These are phyloP conservation scores for Penicillium cataractarum DNA, from an alignment of 495 filamentous ascomycete species.

Conservation along the genomic window DNA sequence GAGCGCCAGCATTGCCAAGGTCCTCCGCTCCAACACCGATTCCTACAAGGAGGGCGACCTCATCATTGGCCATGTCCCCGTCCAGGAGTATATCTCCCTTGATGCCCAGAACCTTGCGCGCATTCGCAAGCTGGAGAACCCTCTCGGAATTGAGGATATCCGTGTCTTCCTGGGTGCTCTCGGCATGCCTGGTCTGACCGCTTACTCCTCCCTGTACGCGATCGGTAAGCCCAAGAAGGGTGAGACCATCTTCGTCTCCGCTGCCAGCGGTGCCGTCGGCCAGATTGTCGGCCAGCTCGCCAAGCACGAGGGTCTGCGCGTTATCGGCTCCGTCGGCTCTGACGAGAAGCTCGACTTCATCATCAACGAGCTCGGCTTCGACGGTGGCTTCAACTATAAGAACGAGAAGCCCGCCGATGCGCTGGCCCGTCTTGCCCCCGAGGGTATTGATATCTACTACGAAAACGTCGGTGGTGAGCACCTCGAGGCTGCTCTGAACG, in stretches of 20 bases:
- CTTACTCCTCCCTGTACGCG: conserved; percentile 77
- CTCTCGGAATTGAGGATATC: conserved; percentile 48
- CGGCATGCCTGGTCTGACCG: conserved; percentile 88
- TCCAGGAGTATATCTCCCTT: conserved; percentile 61
- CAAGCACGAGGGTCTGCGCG: conserved; percentile 83
- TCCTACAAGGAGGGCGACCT: conserved; percentile 69
- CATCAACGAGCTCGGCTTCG: conserved; percentile 65
- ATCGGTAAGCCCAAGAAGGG: conserved; percentile 86
- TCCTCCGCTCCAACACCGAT: conserved; percentile 65
- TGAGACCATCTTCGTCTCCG: conserved; percentile 84
- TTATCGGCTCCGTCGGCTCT: conserved; percentile 75
- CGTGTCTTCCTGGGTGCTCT: conserved; percentile 68
- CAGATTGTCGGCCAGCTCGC: conserved; percentile 83
- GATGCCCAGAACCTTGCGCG: conserved; percentile 33
- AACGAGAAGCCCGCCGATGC: conserved; percentile 71
- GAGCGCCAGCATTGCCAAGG: conserved; percentile 60
- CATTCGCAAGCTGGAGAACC: conserved; percentile 48
- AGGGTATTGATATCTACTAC: conserved; percentile 93
- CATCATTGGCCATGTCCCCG: conserved; percentile 59
- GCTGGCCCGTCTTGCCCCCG: conserved; percentile 70
- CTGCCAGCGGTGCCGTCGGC: conserved; percentile 83
- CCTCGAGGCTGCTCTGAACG: conserved; percentile 73
- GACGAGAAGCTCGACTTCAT: conserved; percentile 74
- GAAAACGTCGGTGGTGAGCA: conserved; percentile 95
- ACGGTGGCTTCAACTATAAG: conserved; percentile 79